These are phyloP conservation scores for Harrya chromipes DNA, from an alignment of 768 basidiomycete species.

Conservation along the genomic window DNA sequence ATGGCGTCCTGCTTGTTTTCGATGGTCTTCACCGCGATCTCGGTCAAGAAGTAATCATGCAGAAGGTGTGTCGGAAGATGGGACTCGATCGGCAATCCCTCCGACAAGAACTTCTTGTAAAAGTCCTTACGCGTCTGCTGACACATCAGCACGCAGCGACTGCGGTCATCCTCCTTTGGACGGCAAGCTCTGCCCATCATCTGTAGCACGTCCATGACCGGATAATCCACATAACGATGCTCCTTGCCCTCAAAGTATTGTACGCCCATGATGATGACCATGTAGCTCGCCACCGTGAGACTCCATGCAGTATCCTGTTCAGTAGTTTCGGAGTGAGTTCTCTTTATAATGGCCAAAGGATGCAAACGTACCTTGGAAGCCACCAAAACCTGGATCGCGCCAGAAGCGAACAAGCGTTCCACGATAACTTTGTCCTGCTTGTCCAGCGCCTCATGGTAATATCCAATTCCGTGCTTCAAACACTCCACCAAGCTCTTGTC, in stretches of 20 bases:
- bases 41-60: slow-evolving; percentile 97
- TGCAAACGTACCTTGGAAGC: slow-evolving; percentile 74
- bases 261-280: slow-evolving; percentile 99
- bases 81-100: slow-evolving; percentile 97
- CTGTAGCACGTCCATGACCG: slow-evolving; percentile 96
- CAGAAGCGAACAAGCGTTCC: slow-evolving; percentile 86
- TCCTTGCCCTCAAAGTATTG: slow-evolving; percentile 96
- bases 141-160: slow-evolving; percentile 95
- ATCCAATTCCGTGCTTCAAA: slow-evolving; percentile 87
- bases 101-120: slow-evolving; percentile 96
- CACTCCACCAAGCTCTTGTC: slow-evolving; percentile 77
- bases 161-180: slow-evolving; percentile 81
- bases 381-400: slow-evolving; percentile 91
- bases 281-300: slow-evolving; percentile 88
- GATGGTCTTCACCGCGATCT: slow-evolving; percentile 97
- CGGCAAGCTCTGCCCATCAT: slow-evolving; percentile 99
- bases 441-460: slow-evolving; percentile 91
- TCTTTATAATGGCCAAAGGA: not conserved
- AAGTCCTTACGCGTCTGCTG: slow-evolving; percentile 98
- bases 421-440: slow-evolving; percentile 94
- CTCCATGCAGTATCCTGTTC: slow-evolving; percentile 92
- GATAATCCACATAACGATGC: slow-evolving; percentile 96
- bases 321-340: not conserved
- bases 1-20: slow-evolving; percentile 99
- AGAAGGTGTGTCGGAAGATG: slow-evolving; percentile 86